These are phyloP conservation scores for Tulasnella sp. DNA, from an alignment of 768 basidiomycete genomes.

Conservation along the genomic window DNA sequence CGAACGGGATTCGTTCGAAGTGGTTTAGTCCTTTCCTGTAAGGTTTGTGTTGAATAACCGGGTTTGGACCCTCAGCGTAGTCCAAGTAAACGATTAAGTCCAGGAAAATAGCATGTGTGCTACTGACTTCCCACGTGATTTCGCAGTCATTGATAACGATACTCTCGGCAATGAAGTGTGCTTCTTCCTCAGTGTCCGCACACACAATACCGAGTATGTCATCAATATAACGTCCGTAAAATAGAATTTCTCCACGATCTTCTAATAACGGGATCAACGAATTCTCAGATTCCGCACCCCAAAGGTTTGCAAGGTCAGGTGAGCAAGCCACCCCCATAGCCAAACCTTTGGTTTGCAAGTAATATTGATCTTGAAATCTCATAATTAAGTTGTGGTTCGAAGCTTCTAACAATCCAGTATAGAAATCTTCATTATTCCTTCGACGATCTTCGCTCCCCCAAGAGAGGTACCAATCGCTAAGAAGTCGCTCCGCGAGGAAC, in stretches of 20 bases:
- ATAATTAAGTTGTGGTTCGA: conserved; percentile 8
- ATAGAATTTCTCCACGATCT: not conserved
- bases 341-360: conserved; percentile 17
- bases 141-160: not conserved
- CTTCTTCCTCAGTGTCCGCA: not conserved
- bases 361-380: conserved; percentile 5
- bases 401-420: not conserved
- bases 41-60: conserved; percentile 12
- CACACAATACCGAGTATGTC: conserved; percentile 10
- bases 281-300: conserved; percentile 8
- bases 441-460: not conserved
- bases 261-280: not conserved
- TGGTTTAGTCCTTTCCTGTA: conserved; percentile 20
- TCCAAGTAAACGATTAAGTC: conserved; percentile 18
- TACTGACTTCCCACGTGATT: not conserved
- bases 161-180: not conserved
- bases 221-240: conserved; percentile 19
- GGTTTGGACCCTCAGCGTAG: conserved; percentile 14
- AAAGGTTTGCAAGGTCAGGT: conserved; percentile 19
- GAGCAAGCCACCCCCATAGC: conserved; percentile 19
- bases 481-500: conserved; percentile 19
- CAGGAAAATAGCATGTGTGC: conserved; percentile 3
- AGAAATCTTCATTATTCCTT: not conserved
- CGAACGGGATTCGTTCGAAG: conserved; percentile 19
- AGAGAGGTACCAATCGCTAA: not conserved